Evolutionary conservation across 2,329 filamentous ascomycete genomes (phyloP).

Genomic region (Fusarium sp.): DNA sequence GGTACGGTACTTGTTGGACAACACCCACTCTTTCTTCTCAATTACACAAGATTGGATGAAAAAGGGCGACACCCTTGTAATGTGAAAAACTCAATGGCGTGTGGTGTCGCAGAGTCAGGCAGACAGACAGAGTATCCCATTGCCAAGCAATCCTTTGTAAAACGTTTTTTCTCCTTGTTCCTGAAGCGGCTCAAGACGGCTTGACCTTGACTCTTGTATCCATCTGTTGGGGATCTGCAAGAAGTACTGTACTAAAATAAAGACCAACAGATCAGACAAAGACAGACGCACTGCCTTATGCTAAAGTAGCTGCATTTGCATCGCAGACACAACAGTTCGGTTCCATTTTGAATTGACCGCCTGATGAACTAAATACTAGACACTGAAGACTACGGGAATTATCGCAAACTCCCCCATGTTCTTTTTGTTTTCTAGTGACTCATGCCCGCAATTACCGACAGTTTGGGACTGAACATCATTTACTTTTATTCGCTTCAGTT

Average conservation of each 20-base stretch:
- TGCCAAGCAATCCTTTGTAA: background rate
- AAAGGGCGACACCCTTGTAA: background rate
- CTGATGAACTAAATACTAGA: background rate
- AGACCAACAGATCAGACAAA: background rate
- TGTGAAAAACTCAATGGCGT: constrained; percentile 17
- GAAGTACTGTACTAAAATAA: background rate
- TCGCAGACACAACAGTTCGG: background rate
- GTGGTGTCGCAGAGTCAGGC: background rate
- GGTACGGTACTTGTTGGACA: constrained; percentile 6
- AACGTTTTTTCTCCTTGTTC: background rate
- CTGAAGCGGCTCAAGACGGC: constrained; percentile 12
- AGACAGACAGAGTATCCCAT: background rate
- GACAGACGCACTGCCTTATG: constrained; percentile 12
- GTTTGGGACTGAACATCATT: constrained; percentile 4
- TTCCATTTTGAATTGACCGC: constrained; percentile 17
- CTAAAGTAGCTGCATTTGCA: constrained; percentile 13
- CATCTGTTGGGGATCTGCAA: background rate
- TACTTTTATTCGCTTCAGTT: background rate
- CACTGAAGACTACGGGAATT: constrained; percentile 21
- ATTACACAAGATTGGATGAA: constrained; percentile 1
- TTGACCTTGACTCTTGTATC: background rate
- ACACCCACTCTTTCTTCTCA: constrained; percentile 8
- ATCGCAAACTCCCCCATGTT: constrained; percentile 21
- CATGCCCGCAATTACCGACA: constrained; percentile 1
- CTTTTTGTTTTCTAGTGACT: constrained; percentile 16